phyloP scores from a whole-genome alignment of 2,329 filamentous ascomycete species.

The Trichoderma hamatum region DNA sequence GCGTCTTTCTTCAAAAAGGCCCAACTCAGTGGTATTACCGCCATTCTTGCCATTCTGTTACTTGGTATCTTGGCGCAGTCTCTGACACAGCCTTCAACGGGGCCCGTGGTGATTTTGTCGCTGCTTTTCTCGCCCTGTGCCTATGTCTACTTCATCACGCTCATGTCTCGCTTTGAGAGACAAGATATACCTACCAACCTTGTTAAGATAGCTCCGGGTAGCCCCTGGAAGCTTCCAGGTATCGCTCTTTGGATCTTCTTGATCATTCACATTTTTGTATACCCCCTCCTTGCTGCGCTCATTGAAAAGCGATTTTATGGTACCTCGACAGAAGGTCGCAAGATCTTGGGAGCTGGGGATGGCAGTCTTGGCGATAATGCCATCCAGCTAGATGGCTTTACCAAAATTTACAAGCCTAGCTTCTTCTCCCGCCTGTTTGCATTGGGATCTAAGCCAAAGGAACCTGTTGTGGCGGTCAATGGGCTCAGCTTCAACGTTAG shows the following conservation, averaged over 20 bases:
- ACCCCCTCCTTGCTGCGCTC: constrained; percentile 73
- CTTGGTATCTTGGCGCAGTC: constrained; percentile 83
- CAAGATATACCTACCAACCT: constrained; percentile 64
- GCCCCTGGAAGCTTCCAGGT: constrained; percentile 70
- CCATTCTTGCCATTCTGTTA: constrained; percentile 72
- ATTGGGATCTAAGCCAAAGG: constrained; percentile 48
- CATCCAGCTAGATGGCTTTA: constrained; percentile 72
- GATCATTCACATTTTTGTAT: constrained; percentile 75
- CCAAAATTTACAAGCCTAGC: constrained; percentile 75
- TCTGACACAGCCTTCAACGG: constrained; percentile 63
- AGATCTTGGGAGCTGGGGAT: constrained; percentile 43
- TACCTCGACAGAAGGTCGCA: constrained; percentile 66
- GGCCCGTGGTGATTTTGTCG: constrained; percentile 68
- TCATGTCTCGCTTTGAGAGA: constrained; percentile 76
- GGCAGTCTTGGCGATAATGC: constrained; percentile 49
- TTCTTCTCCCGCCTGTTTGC: constrained; percentile 59
- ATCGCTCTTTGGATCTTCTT: constrained; percentile 79
- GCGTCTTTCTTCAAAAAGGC: constrained; percentile 84
- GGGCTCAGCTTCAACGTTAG: constrained; percentile 70
- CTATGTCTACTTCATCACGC: constrained; percentile 78
- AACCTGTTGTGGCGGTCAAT: constrained; percentile 78
- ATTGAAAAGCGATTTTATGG: constrained; percentile 77
- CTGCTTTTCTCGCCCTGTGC: constrained; percentile 85
- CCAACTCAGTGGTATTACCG: constrained; percentile 82
- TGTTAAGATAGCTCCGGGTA: constrained; percentile 61